These are phyloP conservation scores for Ochromonas danica DNA, from an alignment of 108 stramenopile species.

Conservation along the genomic window DNA sequence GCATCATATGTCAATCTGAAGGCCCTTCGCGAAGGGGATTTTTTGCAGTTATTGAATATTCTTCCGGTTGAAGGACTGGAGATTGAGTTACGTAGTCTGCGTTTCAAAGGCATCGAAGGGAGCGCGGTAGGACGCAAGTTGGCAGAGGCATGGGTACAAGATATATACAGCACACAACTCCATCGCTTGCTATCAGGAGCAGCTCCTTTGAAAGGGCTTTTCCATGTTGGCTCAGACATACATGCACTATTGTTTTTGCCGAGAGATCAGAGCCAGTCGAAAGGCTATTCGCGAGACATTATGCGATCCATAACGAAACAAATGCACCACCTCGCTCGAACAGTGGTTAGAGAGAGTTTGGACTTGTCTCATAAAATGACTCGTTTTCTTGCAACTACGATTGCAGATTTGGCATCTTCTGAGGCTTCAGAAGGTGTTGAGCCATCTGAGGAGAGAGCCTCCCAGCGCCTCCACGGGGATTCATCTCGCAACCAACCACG, in stretches of 20 bases:
- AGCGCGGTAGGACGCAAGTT: neutral
- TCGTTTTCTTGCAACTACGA: neutral
- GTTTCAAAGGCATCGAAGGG: neutral
- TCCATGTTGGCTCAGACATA: neutral
- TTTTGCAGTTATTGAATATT: slow-evolving; percentile 29
- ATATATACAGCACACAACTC: neutral
- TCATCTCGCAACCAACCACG: neutral
- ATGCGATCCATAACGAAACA: neutral
- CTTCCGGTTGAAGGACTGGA: slow-evolving; percentile 24
- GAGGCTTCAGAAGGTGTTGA: too few relatives aligned
- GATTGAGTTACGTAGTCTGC: neutral
- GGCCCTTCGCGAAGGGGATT: slow-evolving; percentile 19
- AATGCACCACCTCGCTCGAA: neutral
- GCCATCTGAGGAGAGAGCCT: too few relatives aligned
- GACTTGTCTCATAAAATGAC: slow-evolving; percentile 26
- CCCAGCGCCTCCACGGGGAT: too few relatives aligned
- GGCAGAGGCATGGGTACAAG: neutral
- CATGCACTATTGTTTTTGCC: slow-evolving; percentile 2
- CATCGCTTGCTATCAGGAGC: slow-evolving; percentile 21
- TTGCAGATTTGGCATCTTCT: neutral
- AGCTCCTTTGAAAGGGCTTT: neutral
- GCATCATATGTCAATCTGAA: neutral
- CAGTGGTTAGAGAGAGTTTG: neutral
- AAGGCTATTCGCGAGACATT: neutral
- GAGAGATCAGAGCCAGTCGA: neutral